These are phyloP conservation scores for Lentinula sp. DNA, from an alignment of 768 basidiomycete species.

Conservation along the genomic window DNA sequence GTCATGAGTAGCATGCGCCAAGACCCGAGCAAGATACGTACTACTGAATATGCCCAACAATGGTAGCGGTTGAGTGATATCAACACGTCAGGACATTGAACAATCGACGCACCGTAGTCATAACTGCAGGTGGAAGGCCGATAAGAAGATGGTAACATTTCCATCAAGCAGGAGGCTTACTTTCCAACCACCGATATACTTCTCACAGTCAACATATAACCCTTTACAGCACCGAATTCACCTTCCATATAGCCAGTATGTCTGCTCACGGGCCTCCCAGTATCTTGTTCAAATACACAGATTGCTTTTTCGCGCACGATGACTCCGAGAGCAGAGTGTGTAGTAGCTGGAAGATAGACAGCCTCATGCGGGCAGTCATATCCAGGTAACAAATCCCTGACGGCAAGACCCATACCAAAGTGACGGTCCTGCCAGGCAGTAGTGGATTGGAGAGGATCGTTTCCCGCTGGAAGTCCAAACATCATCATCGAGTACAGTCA, in stretches of 20 bases:
- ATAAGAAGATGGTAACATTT: background rate
- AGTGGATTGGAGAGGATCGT: slow-evolving; percentile 54
- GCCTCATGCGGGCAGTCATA: slow-evolving; percentile 66
- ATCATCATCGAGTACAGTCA: background rate
- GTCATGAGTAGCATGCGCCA: too few relatives aligned
- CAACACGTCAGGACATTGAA: background rate
- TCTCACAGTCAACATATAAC: slow-evolving; percentile 51
- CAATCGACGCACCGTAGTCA: slow-evolving; percentile 40
- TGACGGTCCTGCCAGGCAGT: slow-evolving; percentile 60
- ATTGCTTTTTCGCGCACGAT: slow-evolving; percentile 46
- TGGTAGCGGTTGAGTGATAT: too few relatives aligned
- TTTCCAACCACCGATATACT: slow-evolving; percentile 60
- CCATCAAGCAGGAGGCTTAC: slow-evolving; percentile 27
- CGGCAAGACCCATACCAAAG: slow-evolving; percentile 55
- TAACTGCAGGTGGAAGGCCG: slow-evolving; percentile 29
- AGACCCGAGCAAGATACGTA: background rate
- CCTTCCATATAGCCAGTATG: slow-evolving; percentile 48
- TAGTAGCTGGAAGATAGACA: slow-evolving; percentile 53
- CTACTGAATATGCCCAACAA: background rate
- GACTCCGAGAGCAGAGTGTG: slow-evolving; percentile 37
- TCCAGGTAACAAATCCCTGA: slow-evolving; percentile 58
- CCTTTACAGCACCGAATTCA: slow-evolving; percentile 58
- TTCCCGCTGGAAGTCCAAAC: slow-evolving; percentile 30
- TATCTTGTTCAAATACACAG: slow-evolving; percentile 61
- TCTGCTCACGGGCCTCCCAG: slow-evolving; percentile 48